Conservation (phyloP, 2,329 filamentous ascomycete genomes). For the Corniculantispora saksenae region DNA sequence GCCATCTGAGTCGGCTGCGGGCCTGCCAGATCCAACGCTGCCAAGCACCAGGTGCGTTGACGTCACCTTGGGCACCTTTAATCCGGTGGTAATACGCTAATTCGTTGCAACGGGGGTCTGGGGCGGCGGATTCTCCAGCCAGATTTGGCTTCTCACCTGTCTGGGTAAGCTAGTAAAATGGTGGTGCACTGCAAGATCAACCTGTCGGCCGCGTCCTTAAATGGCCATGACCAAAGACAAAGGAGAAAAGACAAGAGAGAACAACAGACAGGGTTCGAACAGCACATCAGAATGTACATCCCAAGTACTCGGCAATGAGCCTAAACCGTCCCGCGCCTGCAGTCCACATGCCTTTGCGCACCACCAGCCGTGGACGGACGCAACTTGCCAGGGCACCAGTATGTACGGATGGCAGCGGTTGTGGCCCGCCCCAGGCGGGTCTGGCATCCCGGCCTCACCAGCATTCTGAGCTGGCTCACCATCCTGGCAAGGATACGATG, state of each 20-base stretch:
- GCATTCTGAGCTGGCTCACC: constrained; percentile 8
- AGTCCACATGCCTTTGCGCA: neutral
- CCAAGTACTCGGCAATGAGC: neutral
- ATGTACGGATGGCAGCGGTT: constrained; percentile 18
- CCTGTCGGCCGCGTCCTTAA: neutral
- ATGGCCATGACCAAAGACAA: neutral
- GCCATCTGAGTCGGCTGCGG: constrained; percentile 18
- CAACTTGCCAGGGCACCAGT: neutral
- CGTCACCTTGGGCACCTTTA: constrained; percentile 6
- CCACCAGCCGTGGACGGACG: neutral
- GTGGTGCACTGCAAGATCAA: constrained; percentile 2
- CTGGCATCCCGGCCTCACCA: constrained; percentile 29
- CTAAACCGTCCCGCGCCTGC: neutral
- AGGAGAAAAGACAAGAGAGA: neutral
- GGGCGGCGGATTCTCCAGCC: neutral
- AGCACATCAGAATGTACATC: neutral
- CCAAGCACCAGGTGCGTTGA: constrained; percentile 9
- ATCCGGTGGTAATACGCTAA: constrained; percentile 10
- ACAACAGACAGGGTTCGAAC: neutral
- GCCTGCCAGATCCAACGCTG: constrained; percentile 14
- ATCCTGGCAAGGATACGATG: constrained; percentile 19
- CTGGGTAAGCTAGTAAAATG: neutral
- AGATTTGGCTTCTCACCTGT: neutral
- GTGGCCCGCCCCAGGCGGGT: constrained; percentile 23
- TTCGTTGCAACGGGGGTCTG: neutral